Evolutionary conservation across 129 eudicot genomes (phyloP), one percentile per base, ranked within the genome.

Genomic region (Oenanthe sinensis): DNA sequence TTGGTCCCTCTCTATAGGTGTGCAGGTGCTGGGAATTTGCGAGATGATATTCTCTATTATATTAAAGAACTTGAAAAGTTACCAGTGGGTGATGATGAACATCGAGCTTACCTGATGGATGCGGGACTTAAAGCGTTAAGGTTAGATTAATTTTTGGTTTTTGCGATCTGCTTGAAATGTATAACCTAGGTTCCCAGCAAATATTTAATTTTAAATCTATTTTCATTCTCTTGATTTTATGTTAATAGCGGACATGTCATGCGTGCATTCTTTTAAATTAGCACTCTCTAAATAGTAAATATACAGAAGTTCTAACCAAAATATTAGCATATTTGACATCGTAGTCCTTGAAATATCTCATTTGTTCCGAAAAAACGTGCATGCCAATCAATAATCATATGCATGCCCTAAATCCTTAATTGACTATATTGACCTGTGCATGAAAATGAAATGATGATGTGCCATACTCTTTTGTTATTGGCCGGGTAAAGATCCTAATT

Each of bases 11-110:
- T 84, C 62, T 75, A 75, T 72, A 94, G 98, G 91, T 94, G 98
- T 94, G 91, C 97, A 79, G 98, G 98, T 67, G 98, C 98, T 84
- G 97, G 98, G 75, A 91, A 91, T 86, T 84, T 91, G 83, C 88
- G 91, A 42, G 96, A 91, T 72, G 98, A 94, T 71, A 94, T 94
- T 77, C 79, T 89, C 77, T 75, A 80, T 77, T 94, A 86, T 80
- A 81, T 83, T 17, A 85, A 88, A 87, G 92, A 91, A 82, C 87
- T 94, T 55, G 92, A 91, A 83, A 90, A 87, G 83, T 76, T 82
- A 69, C 78, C 83, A 49, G 82, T 85, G 58, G 89, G 81, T 60
- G 89, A 87, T 75, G 97, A 94, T 79, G 97, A 94, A 62, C 91
- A 85, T 73, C 85, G 83, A 83, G 98, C 98, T 78, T 85, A 90